Percentiles rank a stretch among this genome's conserved stretches.
These are phyloP conservation scores for Kregervanrija pseudodelftensis DNA, from an alignment of 805 yeast genomes.

Conservation along the genomic window DNA sequence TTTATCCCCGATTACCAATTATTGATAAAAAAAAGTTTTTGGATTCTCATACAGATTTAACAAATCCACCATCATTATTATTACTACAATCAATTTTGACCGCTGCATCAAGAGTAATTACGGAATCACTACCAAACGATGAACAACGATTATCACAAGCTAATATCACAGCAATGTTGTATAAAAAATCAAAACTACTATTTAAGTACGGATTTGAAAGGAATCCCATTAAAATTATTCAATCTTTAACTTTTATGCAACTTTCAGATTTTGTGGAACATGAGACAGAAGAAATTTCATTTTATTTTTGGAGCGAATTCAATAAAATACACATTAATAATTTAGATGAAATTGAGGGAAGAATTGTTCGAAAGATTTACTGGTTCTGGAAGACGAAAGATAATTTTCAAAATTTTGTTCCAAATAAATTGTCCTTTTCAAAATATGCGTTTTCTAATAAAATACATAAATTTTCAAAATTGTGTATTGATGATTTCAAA, in stretches of 20 bases:
- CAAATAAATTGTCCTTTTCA: slow-evolving; percentile 63
- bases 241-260: slow-evolving; percentile 26
- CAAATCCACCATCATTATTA: slow-evolving; percentile 51
- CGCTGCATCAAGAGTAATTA: slow-evolving; percentile 55
- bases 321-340: slow-evolving; percentile 43
- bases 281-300: background rate
- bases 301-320: slow-evolving; percentile 14
- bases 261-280: slow-evolving; percentile 18
- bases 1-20: slow-evolving; percentile 62
- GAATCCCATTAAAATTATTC: slow-evolving; percentile 53
- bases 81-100: slow-evolving; percentile 59
- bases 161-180: slow-evolving; percentile 9
- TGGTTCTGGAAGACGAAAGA: slow-evolving; percentile 16
- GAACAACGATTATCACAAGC: slow-evolving; percentile 28
- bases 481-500: slow-evolving; percentile 4
- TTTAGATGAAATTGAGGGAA: slow-evolving; percentile 65
- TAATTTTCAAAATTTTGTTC: slow-evolving; percentile 43
- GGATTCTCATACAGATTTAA: slow-evolving; percentile 44
- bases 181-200: slow-evolving; percentile 49
- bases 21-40: slow-evolving; percentile 55
- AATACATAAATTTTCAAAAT: background rate
- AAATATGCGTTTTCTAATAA: slow-evolving; percentile 55
- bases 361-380: slow-evolving; percentile 28
- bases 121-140: slow-evolving; percentile 47
- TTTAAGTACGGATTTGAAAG: slow-evolving; percentile 61